Percentiles rank a stretch among this genome's conserved stretches.
phyloP scores from a whole-genome alignment of 2,329 filamentous ascomycete genomes.

The Drechslerella coelobrocha region DNA sequence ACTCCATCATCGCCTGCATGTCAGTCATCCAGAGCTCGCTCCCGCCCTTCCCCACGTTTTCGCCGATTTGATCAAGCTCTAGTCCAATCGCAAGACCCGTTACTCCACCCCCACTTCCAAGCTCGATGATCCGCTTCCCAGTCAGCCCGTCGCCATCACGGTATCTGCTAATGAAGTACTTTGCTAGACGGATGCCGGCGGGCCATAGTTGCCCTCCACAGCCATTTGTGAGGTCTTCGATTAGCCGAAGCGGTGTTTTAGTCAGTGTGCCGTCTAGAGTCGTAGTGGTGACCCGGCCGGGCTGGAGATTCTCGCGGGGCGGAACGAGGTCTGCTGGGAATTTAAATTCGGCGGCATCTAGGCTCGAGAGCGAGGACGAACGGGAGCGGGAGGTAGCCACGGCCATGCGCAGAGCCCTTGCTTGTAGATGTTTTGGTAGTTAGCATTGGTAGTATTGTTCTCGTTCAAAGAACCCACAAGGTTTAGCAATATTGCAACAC shows the following conservation, averaged over 20 bases:
- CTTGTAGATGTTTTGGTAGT: not conserved
- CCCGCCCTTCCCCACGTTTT: constrained; percentile 55
- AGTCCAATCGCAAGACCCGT: constrained; percentile 68
- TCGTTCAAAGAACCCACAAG: not conserved
- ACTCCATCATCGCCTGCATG: constrained; percentile 79
- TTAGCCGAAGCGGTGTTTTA: constrained; percentile 71
- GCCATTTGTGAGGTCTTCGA: constrained; percentile 83
- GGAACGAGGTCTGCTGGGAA: constrained; percentile 43
- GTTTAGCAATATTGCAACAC: not conserved
- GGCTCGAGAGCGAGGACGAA: constrained; percentile 45
- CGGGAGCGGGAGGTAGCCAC: constrained; percentile 31
- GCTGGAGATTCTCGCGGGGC: constrained; percentile 31
- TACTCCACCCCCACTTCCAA: constrained; percentile 89
- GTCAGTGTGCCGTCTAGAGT: constrained; percentile 77
- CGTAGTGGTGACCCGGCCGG: constrained; percentile 60
- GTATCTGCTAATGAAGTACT: constrained; percentile 74
- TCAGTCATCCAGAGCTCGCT: constrained; percentile 79
- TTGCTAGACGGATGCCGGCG: constrained; percentile 84
- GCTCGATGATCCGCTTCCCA: constrained; percentile 67
- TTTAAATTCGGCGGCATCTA: constrained; percentile 40
- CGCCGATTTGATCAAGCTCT: constrained; percentile 38
- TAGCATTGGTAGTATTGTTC: not conserved
- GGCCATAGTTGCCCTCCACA: constrained; percentile 96
- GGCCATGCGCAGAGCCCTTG: not conserved
- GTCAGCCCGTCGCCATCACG: constrained; percentile 40